Conservation (phyloP, 768 basidiomycete species). For the Mrakia blollopis region DNA sequence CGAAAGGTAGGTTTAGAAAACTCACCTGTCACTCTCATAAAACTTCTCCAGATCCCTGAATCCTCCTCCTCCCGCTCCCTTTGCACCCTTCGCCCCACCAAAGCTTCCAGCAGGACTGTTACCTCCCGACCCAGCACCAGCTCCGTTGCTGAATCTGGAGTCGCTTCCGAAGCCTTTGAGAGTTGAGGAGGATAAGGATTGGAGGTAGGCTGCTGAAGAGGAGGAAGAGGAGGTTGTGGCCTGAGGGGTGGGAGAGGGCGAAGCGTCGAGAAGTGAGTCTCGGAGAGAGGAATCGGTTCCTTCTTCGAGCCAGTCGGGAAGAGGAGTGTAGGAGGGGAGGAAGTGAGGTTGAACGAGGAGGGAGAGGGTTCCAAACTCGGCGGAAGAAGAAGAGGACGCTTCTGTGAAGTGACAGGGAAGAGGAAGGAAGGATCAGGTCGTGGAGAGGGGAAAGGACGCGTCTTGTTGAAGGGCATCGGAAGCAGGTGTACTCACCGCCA, state of each 20-base stretch:
- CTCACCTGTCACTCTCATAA: conserved; percentile 51
- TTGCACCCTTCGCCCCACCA: conserved; percentile 46
- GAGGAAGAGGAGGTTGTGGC: conserved; percentile 49
- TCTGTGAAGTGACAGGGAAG: neutral
- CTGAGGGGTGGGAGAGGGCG: neutral
- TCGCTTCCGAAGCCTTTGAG: conserved; percentile 27
- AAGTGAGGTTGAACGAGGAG: conserved; percentile 38
- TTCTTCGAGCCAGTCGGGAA: conserved; percentile 84
- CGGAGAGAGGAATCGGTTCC: conserved; percentile 75
- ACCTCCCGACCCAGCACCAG: conserved; percentile 46
- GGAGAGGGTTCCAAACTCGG: conserved; percentile 20
- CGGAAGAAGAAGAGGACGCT: neutral
- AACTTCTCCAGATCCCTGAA: conserved; percentile 64
- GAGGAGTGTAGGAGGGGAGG: conserved; percentile 52
- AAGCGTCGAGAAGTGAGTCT: conserved; percentile 45
- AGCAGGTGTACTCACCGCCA: neutral
- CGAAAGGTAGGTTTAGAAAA: neutral
- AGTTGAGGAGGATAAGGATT: conserved; percentile 34
- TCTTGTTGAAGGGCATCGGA: neutral
- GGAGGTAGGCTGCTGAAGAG: conserved; percentile 47
- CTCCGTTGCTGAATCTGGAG: conserved; percentile 36
- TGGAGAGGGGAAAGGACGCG: neutral
- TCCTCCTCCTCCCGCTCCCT: conserved; percentile 34
- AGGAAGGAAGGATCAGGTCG: neutral
- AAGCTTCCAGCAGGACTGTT: conserved; percentile 49